Evolutionary conservation across 169 alveolate genomes (phyloP), one percentile per base, ranked within the genome.

Genomic region (Plasmodium coatneyi): DNA sequence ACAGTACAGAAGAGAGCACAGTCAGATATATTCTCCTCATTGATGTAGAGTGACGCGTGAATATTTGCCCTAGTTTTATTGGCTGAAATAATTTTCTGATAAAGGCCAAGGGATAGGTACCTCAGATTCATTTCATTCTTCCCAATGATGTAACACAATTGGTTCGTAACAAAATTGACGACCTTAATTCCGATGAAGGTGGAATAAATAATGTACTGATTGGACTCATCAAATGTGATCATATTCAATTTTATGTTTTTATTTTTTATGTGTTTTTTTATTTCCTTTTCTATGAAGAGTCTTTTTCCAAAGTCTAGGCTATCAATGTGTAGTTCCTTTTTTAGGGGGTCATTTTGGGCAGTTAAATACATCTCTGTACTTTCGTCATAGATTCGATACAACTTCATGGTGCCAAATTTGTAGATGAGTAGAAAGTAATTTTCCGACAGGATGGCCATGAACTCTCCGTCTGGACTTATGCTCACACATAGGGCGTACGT

Each of bases 221-320:
- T 98, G 71, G 99, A 97, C 84, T 99, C 99, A 95, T 99, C 99
- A 93, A 99, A 99, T 78, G 95, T 87, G 97, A 94, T 60, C 93
- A 87, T 87, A 96, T 95, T 95, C 92, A 98, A 86, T 78, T 92
- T 78, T 49, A 95, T 97, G 71, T 95, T 71, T 54, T 83, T 70
- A 95, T 92, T 95, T 28, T 54, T 90, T 10, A 96, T 96, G 30
- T 96, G 82, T 92, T 96, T 98, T 71, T 95, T 96, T 32, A 99
- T 91, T 80, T 98, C 99, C 84, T 95, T 97, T 84, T 99, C 99
- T 5, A 96, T 95, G 41, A 98, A 98, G 46, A 97, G 93, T 32
- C 99, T 96, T 80, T 97, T 97, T 71, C 98, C 98, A 86, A 98
- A 98, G 74, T 98, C 99, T 52, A 96, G 82, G 49, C 97, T 95